phyloP scores from a whole-genome alignment of 768 basidiomycete species.

The Rubroboletus satanas region DNA sequence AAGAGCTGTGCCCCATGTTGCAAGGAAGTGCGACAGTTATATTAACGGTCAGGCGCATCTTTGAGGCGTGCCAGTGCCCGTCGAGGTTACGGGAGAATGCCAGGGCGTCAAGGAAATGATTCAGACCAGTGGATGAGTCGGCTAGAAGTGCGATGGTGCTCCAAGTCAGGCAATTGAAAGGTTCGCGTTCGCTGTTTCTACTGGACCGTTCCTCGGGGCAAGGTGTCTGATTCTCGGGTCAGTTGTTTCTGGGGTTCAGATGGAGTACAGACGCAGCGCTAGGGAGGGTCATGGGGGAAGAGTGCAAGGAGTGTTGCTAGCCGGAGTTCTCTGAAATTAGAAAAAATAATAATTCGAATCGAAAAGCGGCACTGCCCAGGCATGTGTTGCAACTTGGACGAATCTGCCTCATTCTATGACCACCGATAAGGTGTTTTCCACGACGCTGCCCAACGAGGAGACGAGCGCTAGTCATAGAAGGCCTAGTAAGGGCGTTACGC shows the following conservation, averaged over 20 bases:
- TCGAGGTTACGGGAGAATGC: background rate
- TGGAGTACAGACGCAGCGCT: conserved; percentile 6
- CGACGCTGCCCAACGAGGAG: background rate
- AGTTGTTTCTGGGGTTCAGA: conserved; percentile 6
- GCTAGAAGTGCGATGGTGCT: conserved; percentile 9
- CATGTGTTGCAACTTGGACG: conserved; percentile 11
- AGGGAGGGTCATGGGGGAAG: conserved; percentile 23
- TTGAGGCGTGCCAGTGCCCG: conserved; percentile 5
- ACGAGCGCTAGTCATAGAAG: background rate
- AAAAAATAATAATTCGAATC: conserved; percentile 31
- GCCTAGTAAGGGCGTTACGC: background rate
- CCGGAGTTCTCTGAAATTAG: conserved; percentile 29
- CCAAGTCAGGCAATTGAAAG: background rate
- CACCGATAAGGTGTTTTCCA: background rate
- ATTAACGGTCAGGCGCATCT: conserved; percentile 18
- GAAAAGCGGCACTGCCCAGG: conserved; percentile 17
- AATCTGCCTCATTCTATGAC: background rate
- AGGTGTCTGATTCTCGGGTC: background rate
- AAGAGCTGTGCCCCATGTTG: conserved; percentile 13
- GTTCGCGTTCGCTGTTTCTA: background rate
- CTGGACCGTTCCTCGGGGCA: conserved; percentile 1
- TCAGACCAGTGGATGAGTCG: conserved; percentile 1
- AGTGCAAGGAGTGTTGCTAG: conserved; percentile 28
- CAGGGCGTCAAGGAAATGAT: background rate
- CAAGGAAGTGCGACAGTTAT: conserved; percentile 17